Percentiles rank a stretch among this genome's conserved stretches.
Evolutionary conservation across 192 early-diverging fungal species (phyloP).

Genomic region (Coemansia sp.): DNA sequence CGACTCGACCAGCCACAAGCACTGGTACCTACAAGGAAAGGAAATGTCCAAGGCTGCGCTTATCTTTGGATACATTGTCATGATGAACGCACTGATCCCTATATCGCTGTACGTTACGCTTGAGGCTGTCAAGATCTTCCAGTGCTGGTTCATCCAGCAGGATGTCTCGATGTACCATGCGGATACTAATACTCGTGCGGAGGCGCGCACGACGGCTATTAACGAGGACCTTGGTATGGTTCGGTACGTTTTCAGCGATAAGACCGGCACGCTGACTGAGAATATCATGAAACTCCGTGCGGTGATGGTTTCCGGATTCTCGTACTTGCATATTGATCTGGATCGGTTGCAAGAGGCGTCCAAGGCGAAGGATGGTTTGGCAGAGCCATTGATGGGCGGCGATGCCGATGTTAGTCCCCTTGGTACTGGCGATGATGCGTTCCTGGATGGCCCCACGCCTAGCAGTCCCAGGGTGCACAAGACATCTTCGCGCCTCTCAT

Average conservation of each 20-base stretch:
- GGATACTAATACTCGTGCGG: constrained; percentile 68
- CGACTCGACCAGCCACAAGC: constrained; percentile 12
- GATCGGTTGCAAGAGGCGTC: constrained; percentile 49
- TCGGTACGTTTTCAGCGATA: constrained; percentile 87
- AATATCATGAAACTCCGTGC: constrained; percentile 83
- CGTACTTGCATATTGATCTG: constrained; percentile 61
- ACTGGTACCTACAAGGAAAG: constrained; percentile 59
- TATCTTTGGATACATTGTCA: constrained; percentile 71
- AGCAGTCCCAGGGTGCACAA: constrained; percentile 5
- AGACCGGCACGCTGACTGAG: constrained; percentile 87
- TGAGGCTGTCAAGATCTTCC: constrained; percentile 77
- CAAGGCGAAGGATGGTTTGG: not conserved
- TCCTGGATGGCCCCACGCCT: not conserved
- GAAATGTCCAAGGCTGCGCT: constrained; percentile 32
- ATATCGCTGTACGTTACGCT: constrained; percentile 88
- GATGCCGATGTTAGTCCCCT: not conserved
- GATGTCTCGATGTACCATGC: constrained; percentile 80
- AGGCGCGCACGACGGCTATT: constrained; percentile 74
- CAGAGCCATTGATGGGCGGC: not conserved
- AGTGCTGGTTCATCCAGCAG: constrained; percentile 73
- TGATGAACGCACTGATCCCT: constrained; percentile 85
- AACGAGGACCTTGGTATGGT: constrained; percentile 90
- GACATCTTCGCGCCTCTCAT: constrained; percentile 23
- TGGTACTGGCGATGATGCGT: not conserved
- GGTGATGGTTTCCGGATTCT: constrained; percentile 62